Percentiles rank a stretch among this genome's conserved stretches.
These are phyloP conservation scores for Cladophialophora yegresii DNA, from an alignment of 2,329 filamentous ascomycete genomes.

Conservation along the genomic window DNA sequence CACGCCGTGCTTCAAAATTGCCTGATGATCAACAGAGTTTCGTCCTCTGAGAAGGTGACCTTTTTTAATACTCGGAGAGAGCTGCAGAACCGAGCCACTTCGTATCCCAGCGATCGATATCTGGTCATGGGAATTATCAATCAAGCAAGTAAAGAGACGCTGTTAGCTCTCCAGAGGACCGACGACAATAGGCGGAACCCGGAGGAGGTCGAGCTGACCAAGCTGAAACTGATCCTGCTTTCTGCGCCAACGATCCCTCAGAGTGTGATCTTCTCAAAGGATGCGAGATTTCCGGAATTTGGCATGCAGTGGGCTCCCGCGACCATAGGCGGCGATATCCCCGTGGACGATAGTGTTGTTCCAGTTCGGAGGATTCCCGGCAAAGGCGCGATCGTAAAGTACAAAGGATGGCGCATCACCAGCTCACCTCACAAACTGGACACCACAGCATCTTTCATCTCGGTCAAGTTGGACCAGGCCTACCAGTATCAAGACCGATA, in stretches of 20 bases:
- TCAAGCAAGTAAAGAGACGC: slow-evolving; percentile 4
- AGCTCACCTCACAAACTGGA: not conserved
- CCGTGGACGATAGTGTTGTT: not conserved
- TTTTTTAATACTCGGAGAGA: not conserved
- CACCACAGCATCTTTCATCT: not conserved
- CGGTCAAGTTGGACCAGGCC: not conserved
- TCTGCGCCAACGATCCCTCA: not conserved
- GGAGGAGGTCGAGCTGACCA: not conserved
- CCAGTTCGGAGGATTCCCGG: not conserved
- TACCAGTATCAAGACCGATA: not conserved
- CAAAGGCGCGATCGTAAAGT: not conserved
- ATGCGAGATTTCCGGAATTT: not conserved
- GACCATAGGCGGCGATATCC: not conserved
- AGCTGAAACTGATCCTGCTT: not conserved
- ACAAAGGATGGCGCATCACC: not conserved
- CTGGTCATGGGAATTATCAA: slow-evolving; percentile 6
- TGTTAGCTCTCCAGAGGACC: not conserved
- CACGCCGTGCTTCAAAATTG: not conserved
- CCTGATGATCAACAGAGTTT: not conserved
- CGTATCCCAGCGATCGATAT: slow-evolving; percentile 1
- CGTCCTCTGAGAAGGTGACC: not conserved
- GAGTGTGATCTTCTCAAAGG: not conserved
- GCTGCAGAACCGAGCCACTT: not conserved
- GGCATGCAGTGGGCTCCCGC: not conserved
- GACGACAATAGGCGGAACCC: not conserved